Evolutionary conservation across 495 filamentous ascomycete species (phyloP).

Genomic region (Penicillium parvum): DNA sequence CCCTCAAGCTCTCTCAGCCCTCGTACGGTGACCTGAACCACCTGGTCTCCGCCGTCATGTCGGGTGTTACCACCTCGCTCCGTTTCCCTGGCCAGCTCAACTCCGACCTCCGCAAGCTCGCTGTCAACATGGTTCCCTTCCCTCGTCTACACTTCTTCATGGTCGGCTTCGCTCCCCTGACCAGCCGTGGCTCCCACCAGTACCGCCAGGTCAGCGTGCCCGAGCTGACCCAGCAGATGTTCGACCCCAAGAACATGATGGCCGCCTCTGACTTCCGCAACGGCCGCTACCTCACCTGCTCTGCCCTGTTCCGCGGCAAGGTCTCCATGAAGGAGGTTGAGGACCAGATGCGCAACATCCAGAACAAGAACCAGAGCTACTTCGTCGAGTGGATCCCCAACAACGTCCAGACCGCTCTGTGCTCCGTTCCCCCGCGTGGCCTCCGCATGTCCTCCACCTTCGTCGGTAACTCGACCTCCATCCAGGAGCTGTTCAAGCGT

Average conservation of each 20-base stretch:
- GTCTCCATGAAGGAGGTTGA: constrained; percentile 99
- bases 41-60: constrained; percentile 99
- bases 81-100: constrained; percentile 99
- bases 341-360: constrained; percentile 99
- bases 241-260: constrained; percentile 99
- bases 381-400: constrained; percentile 99
- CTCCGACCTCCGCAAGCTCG: constrained; percentile 98
- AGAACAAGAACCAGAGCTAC: constrained; percentile 99
- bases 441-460: constrained; percentile 99
- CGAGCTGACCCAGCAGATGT: constrained; percentile 99
- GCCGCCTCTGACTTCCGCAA: constrained; percentile 99
- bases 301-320: constrained; percentile 99
- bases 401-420: constrained; percentile 99
- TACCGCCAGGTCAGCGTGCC: constrained; percentile 98
- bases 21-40: constrained; percentile 99
- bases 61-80: constrained; percentile 95
- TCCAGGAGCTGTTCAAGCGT: constrained; percentile 99
- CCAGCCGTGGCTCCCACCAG: constrained; percentile 86
- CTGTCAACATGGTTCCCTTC: constrained; percentile 99
- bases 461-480: constrained; percentile 98
- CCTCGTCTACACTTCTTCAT: constrained; percentile 99
- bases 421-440: constrained; percentile 96
- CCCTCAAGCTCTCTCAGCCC: constrained; percentile 95
- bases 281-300: constrained; percentile 98
- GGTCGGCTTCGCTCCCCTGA: constrained; percentile 99